Evolutionary conservation across 495 filamentous ascomycete species (phyloP), one percentile per base, ranked within the genome.

Genomic region (Podospora pseudoanserina): DNA sequence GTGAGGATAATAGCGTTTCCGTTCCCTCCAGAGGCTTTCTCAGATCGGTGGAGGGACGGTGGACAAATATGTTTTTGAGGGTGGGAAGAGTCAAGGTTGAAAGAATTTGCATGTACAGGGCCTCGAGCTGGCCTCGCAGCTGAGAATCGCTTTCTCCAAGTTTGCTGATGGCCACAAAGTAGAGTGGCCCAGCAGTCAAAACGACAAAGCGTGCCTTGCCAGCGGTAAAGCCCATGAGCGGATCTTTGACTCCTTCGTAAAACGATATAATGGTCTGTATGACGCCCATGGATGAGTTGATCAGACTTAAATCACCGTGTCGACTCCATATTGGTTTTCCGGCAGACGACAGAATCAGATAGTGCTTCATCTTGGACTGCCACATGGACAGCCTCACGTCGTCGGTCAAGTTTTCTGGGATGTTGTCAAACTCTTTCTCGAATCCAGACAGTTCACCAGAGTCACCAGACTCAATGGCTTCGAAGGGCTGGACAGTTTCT

Each of bases 281-380:
- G 18, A 97, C 88, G n/a, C 96, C 96, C 79, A 97, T 93, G 73
- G 94, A 97, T 49, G 89, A 89, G 61, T 93, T 97, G 71, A 97
- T 90, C 49, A 98, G 80, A 20, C 89, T 88, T 68, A 96, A 86
- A 69, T 97, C 92, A 27, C 96, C 96, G 76, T 99, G 93, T 66
- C 96, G 85, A 67, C 92, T 97, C 78, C 93, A 99, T 53, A 99
- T 94, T 4, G 96, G 96, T 75, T 99, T 99, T n/a, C 96, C 96
- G 34, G 96, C 95, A 13, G 92, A 92, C 2, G 96, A 97, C 0
- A 99, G 82, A 72, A 99, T 96, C 71, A 99, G 83, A 75, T 95
- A 99, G 77, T 99, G 95, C 76, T 99, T 99, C 68, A 92, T 83
- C 76, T 97, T 96, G 23, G 90, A 85, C 75, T 92, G 92, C 92